phyloP scores from a whole-genome alignment of 2,329 filamentous ascomycete genomes.

The Sphaerulina populicola region DNA sequence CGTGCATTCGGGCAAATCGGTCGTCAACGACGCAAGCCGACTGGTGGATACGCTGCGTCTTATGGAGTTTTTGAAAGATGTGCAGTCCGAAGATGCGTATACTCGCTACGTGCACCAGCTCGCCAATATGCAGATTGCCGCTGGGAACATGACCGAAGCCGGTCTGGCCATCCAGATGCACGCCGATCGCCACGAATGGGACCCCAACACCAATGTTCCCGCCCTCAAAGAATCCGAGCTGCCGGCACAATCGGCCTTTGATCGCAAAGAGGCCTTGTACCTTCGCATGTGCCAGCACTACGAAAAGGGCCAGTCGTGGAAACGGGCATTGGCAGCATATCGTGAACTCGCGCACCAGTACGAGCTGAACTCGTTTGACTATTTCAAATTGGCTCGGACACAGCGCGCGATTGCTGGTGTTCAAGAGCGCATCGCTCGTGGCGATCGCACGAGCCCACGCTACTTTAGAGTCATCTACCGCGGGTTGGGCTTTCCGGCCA shows the following conservation, averaged over 20 bases:
- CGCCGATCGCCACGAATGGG: slow-evolving; percentile 89
- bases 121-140: slow-evolving; percentile 64
- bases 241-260: slow-evolving; percentile 76
- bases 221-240: slow-evolving; percentile 66
- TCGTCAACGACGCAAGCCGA: slow-evolving; percentile 58
- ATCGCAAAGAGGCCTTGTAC: slow-evolving; percentile 84
- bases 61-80: slow-evolving; percentile 94
- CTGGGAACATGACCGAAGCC: slow-evolving; percentile 75
- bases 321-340: slow-evolving; percentile 77
- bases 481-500: slow-evolving; percentile 76
- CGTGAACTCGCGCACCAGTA: slow-evolving; percentile 88
- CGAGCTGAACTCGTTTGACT: slow-evolving; percentile 81
- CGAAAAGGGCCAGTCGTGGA: slow-evolving; percentile 91
- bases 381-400: slow-evolving; percentile 78
- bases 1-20: slow-evolving; percentile 68
- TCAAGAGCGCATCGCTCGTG: slow-evolving; percentile 78
- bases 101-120: slow-evolving; percentile 92
- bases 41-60: slow-evolving; percentile 82
- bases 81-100: slow-evolving; percentile 96
- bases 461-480: slow-evolving; percentile 90
- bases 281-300: slow-evolving; percentile 93
- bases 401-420: slow-evolving; percentile 87
- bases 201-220: slow-evolving; percentile 58
- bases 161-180: slow-evolving; percentile 83
- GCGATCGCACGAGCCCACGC: slow-evolving; percentile 66